phyloP scores from a whole-genome alignment of 148 eudicot genomes.

The Talinum fruticosum region DNA sequence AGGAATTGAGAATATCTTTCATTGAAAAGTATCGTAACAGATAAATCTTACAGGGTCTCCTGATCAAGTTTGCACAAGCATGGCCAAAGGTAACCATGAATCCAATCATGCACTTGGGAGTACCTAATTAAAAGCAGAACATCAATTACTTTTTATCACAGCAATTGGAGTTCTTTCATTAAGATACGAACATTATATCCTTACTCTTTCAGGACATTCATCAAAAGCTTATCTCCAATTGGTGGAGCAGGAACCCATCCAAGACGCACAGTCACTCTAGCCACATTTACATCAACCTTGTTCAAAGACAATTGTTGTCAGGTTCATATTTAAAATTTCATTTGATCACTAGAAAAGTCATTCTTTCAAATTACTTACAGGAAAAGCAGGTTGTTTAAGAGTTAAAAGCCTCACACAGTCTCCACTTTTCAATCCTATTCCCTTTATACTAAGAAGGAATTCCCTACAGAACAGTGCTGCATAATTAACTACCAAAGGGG shows the following conservation, averaged over 20 bases:
- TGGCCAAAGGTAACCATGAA: conserved; percentile 48
- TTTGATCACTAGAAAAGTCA: background rate
- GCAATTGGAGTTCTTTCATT: background rate
- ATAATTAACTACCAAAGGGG: background rate
- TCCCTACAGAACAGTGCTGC: conserved; percentile 22
- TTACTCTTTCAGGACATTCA: conserved; percentile 28
- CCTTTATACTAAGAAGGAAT: conserved; percentile 29
- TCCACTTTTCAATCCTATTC: conserved; percentile 44
- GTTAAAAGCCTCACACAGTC: conserved; percentile 46
- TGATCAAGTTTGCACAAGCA: conserved; percentile 45
- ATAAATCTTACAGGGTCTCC: conserved; percentile 38
- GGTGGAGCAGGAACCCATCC: conserved; percentile 44
- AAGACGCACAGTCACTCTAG: conserved; percentile 37
- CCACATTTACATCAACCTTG: conserved; percentile 47
- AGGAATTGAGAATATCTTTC: background rate
- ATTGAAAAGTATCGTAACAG: background rate
- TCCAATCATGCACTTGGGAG: conserved; percentile 34
- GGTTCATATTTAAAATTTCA: background rate
- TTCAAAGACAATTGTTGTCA: conserved; percentile 4
- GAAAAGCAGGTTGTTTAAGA: conserved; percentile 47
- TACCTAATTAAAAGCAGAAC: conserved; percentile 24
- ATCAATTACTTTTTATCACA: background rate
- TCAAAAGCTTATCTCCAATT: conserved; percentile 17
- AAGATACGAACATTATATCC: background rate
- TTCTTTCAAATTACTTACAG: conserved; percentile 31